phyloP scores from a whole-genome alignment of 1,139 yeast genomes.

The Hanseniaspora sp. region DNA sequence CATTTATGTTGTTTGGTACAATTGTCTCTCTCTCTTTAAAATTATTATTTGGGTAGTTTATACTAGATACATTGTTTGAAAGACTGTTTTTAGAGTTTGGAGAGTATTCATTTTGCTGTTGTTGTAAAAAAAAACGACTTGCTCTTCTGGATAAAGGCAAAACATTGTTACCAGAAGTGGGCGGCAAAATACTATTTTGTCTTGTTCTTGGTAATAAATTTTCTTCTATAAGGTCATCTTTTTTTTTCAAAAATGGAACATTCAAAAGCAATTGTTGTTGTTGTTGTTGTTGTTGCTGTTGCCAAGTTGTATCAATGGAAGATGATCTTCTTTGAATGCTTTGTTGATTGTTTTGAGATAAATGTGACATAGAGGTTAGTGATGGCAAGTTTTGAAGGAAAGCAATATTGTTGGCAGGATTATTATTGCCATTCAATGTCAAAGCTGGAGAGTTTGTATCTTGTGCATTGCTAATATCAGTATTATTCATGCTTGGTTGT shows the following conservation, averaged over 20 bases:
- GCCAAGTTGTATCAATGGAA: background rate
- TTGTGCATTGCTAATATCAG: background rate
- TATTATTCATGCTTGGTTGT: background rate
- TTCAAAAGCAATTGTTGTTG: no score
- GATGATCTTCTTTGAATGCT: background rate
- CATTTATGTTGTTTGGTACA: background rate
- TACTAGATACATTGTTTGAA: background rate
- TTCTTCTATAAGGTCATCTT: background rate
- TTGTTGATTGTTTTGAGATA: background rate
- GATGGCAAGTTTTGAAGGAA: background rate
- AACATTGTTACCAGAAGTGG: background rate
- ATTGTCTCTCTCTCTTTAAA: background rate
- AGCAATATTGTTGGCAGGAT: background rate
- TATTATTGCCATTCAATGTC: background rate
- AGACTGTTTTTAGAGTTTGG: background rate
- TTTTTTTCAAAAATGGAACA: background rate
- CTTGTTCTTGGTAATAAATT: background rate
- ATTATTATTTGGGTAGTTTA: background rate
- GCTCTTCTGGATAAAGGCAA: constrained; percentile 12
- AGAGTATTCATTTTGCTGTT: background rate
- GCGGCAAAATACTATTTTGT: constrained; percentile 3
- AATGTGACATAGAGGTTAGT: background rate
- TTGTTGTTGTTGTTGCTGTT: background rate
- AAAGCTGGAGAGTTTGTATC: background rate
- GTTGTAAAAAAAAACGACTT: constrained; percentile 8